Conservation (phyloP, 345 rosid species). For the Gossypium longicalyx region DNA sequence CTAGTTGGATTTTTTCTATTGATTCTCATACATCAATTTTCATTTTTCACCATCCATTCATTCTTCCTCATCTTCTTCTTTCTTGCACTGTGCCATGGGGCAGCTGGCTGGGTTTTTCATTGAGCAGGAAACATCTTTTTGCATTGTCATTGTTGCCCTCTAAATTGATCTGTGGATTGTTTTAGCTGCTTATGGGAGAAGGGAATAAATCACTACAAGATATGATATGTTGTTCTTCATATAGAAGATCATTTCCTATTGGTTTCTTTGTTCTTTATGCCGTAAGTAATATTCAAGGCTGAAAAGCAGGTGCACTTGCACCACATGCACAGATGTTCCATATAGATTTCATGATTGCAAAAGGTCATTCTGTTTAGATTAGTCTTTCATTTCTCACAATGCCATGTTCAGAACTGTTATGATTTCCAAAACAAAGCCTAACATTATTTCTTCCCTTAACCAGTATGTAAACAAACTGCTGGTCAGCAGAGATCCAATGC, state of each 20-base stretch:
- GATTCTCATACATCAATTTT: neutral
- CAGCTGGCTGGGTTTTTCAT: neutral
- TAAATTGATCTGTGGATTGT: neutral
- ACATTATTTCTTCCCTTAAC: constrained; percentile 16
- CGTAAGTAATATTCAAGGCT: neutral
- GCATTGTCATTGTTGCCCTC: neutral
- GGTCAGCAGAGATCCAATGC: constrained; percentile 39
- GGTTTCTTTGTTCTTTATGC: neutral
- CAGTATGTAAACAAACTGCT: constrained; percentile 72
- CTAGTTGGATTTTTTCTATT: neutral
- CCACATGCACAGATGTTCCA: neutral
- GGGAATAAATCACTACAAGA: neutral
- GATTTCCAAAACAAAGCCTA: neutral
- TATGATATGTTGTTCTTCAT: neutral
- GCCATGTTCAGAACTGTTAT: neutral
- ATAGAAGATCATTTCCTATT: neutral
- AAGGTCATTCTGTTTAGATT: neutral
- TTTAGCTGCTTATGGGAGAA: constrained; percentile 1
- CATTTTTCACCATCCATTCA: neutral
- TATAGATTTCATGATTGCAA: neutral
- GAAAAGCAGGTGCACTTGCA: neutral
- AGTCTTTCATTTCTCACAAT: neutral
- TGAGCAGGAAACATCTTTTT: neutral
- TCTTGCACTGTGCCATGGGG: neutral
- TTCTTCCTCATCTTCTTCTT: neutral